Evolutionary conservation across 768 basidiomycete species (phyloP), one percentile per base, ranked within the genome.

Genomic region (Russula foetens): DNA sequence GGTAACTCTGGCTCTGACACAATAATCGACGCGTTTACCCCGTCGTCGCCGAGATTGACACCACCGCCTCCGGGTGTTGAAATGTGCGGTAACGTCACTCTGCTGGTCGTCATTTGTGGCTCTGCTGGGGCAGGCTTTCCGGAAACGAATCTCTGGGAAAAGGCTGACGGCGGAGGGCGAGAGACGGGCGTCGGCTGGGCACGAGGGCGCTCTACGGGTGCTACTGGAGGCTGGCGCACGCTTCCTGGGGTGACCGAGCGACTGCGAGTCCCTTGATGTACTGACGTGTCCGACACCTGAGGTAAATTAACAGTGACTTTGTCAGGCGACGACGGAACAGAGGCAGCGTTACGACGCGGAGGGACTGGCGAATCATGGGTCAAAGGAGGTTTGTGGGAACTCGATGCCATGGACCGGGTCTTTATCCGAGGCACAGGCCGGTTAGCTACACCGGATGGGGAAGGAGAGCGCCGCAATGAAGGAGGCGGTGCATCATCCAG

Each of bases 401-500:
- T 41, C n/a, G 44, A 56, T 21, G 43, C 35, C 15, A 28, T 52
- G 31, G 44, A 43, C 41, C 21, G 54, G 12, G 54, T 12, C 23
- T 52, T 60, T 44, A 53, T 43, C 19, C 31, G 58, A 45, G 31
- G 38, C 23, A 33, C 29, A 38, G 43, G 17, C 47, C 46, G 33
- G 17, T 41, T 19, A 14, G 46, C 44, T 41, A 35, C 21, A 29
- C 29, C 45, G 2, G 65, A 66, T n/a, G 65, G 63, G 3, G 65
- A 66, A 26, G 65, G 65, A 21, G 65, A 64, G 12, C 65, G 65
- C 14, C 65, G 65, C 21, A 64, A 26, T 45, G 65, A 64, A 21
- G 59, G 59, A 7, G 65, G 65, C 19, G 65, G 65, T 17, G 65
- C 59, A 14, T 66, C 65, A 58, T 66, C 65, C 29, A 66, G 35